phyloP scores from a whole-genome alignment of 1,284 basidiomycete genomes.

The Schizophyllum commune region DNA sequence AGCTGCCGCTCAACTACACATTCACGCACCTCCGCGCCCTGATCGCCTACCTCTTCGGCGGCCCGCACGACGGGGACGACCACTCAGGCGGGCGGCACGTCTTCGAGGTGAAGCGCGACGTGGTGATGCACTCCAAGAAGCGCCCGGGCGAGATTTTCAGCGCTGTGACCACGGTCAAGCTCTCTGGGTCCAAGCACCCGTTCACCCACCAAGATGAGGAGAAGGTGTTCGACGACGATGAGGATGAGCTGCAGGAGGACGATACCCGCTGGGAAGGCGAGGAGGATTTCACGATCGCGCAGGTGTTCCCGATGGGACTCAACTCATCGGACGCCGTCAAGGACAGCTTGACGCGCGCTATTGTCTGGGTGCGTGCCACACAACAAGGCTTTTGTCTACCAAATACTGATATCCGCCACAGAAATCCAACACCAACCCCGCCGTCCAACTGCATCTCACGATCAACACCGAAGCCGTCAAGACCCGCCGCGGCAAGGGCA shows the following conservation, averaged over 20 bases:
- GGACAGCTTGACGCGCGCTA: conserved; percentile 36
- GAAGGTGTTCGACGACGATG: conserved; percentile 12
- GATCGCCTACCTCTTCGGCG: conserved; percentile 54
- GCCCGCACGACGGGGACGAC: conserved; percentile 4
- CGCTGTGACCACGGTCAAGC: conserved; percentile 37
- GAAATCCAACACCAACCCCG: conserved; percentile 18
- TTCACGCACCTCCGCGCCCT: conserved; percentile 59
- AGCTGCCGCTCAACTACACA: conserved; percentile 63
- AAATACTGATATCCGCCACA: conserved; percentile 36
- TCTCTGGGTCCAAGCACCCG: conserved; percentile 49
- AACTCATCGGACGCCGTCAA: conserved; percentile 24
- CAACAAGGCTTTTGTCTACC: conserved; percentile 2
- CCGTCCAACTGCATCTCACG: conserved; percentile 51
- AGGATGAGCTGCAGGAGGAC: conserved; percentile 13
- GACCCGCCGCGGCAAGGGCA: conserved; percentile 45
- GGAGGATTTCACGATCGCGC: conserved; percentile 49
- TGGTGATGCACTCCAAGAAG: conserved; percentile 26
- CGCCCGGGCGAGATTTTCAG: background rate
- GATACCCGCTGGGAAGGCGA: conserved; percentile 51
- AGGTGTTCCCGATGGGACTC: conserved; percentile 34
- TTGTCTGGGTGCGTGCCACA: conserved; percentile 48
- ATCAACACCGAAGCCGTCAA: conserved; percentile 41
- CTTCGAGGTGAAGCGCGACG: conserved; percentile 48
- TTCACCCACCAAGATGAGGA: conserved; percentile 22
- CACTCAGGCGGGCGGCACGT: conserved; percentile 30